phyloP scores from a whole-genome alignment of 306 rosid species.

The Urtica urens region DNA sequence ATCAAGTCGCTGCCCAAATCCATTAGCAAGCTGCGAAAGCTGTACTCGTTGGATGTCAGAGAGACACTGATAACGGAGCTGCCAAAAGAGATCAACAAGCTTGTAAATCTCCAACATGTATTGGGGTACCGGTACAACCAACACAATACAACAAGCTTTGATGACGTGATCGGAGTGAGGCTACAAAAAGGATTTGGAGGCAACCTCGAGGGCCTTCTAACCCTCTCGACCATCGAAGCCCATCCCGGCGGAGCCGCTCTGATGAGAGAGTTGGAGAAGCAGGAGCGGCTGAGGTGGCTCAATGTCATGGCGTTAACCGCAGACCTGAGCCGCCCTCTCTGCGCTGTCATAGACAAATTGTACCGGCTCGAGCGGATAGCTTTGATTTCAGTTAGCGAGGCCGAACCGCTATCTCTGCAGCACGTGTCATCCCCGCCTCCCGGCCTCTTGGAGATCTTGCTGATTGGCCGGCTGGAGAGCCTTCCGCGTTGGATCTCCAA shows the following conservation, averaged over 20 bases:
- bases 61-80: not conserved
- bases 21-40: not conserved
- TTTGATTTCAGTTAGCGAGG: not conserved
- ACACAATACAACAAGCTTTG: not conserved
- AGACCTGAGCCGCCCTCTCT: constrained; percentile 6
- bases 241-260: not conserved
- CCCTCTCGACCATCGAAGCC: not conserved
- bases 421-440: constrained; percentile 3
- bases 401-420: constrained; percentile 18
- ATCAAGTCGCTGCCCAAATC: constrained; percentile 2
- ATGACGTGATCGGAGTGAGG: not conserved
- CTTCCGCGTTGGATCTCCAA: constrained; percentile 21
- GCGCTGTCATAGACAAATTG: constrained; percentile 13
- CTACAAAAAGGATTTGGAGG: not conserved
- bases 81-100: not conserved
- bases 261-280: not conserved
- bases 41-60: not conserved
- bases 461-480: not conserved
- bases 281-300: not conserved
- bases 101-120: not conserved
- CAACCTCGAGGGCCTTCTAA: not conserved
- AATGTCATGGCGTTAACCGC: not conserved
- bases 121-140: not conserved
- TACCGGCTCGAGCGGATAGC: constrained; percentile 8
- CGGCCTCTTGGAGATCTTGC: not conserved